phyloP scores from a whole-genome alignment of 2,329 filamentous ascomycete genomes.

The Fragosphaeria purpurea region DNA sequence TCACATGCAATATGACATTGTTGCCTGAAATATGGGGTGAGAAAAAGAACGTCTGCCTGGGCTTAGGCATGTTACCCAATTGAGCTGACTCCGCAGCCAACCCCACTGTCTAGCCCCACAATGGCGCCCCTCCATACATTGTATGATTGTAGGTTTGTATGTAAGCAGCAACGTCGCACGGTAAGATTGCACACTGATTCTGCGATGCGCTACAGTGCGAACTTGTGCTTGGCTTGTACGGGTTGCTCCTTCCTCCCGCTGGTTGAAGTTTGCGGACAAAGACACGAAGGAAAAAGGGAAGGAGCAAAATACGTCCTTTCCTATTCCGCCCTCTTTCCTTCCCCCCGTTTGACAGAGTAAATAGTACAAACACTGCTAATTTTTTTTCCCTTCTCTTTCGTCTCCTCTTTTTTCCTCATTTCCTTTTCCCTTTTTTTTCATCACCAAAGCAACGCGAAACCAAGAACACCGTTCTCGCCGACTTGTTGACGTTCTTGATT shows the following conservation, averaged over 20 bases:
- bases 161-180: background rate
- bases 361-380: background rate
- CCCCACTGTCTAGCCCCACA: conserved; percentile 10
- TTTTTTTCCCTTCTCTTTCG: conserved; percentile 2
- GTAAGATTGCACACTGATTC: background rate
- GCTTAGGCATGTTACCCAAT: background rate
- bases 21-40: too few relatives aligned
- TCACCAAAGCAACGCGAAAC: conserved; percentile 10
- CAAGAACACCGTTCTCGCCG: background rate
- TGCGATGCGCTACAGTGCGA: too few relatives aligned
- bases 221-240: background rate
- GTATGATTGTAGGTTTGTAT: background rate
- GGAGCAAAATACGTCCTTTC: conserved; percentile 3
- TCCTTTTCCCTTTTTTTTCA: conserved; percentile 5
- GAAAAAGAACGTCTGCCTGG: too few relatives aligned
- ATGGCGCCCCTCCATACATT: background rate
- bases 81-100: conserved; percentile 1
- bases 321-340: conserved; percentile 7
- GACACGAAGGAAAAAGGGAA: background rate
- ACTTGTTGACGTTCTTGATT: too few relatives aligned
- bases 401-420: background rate
- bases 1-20: too few relatives aligned
- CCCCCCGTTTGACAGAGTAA: background rate
- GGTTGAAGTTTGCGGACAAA: background rate
- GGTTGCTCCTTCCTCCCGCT: conserved; percentile 9